Conservation (phyloP, 2,329 filamentous ascomycete genomes). For the Neophaeococcomyces aloes region DNA sequence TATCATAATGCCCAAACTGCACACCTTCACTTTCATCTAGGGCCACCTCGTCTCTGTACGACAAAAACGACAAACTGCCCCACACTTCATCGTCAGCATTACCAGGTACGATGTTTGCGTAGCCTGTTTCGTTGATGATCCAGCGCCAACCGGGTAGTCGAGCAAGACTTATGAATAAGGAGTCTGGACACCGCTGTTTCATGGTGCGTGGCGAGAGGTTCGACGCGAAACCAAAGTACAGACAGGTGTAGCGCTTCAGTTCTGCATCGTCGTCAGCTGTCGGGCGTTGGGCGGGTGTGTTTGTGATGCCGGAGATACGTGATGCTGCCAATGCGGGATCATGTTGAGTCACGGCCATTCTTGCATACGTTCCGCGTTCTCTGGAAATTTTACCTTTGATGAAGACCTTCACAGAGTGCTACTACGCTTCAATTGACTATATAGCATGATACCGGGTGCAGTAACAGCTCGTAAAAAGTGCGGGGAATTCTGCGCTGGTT, state of each 20-base stretch:
- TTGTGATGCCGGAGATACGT: too few relatives aligned
- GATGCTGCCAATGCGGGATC: too few relatives aligned
- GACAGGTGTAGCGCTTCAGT: slow-evolving; percentile 7
- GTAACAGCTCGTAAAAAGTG: too few relatives aligned
- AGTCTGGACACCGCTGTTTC: slow-evolving; percentile 35
- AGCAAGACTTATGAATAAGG: slow-evolving; percentile 32
- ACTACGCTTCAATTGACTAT: too few relatives aligned
- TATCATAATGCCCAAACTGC: slow-evolving; percentile 9
- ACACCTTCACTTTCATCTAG: slow-evolving; percentile 13
- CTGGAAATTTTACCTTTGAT: too few relatives aligned
- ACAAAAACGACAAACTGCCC: slow-evolving; percentile 11
- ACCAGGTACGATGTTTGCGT: slow-evolving; percentile 33
- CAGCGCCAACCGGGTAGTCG: slow-evolving; percentile 33
- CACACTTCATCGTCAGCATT: slow-evolving; percentile 9
- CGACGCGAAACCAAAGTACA: slow-evolving; percentile 41
- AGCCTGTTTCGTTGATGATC: slow-evolving; percentile 41
- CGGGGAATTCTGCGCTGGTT: too few relatives aligned
- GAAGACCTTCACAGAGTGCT: too few relatives aligned
- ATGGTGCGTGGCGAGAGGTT: slow-evolving; percentile 39
- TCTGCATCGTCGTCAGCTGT: too few relatives aligned
- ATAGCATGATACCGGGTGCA: too few relatives aligned
- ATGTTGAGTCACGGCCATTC: too few relatives aligned
- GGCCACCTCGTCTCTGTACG: slow-evolving; percentile 17
- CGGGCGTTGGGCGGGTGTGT: too few relatives aligned
- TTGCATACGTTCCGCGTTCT: too few relatives aligned